phyloP scores from a whole-genome alignment of 306 rosid species.

The Acacia confusa region DNA sequence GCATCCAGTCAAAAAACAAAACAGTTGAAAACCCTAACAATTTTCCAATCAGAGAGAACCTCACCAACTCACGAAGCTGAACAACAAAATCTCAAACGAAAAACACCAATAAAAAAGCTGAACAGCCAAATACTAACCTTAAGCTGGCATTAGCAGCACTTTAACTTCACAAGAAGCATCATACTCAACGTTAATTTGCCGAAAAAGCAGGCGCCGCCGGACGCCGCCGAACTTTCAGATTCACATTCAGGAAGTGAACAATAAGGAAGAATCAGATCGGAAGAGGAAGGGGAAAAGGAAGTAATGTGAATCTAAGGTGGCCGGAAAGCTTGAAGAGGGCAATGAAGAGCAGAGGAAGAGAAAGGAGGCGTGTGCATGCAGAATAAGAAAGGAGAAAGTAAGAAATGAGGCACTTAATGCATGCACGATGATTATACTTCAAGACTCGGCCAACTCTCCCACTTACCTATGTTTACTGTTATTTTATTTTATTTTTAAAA shows the following conservation, averaged over 20 bases:
- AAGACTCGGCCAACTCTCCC: slow-evolving; percentile 89
- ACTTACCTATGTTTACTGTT: slow-evolving; percentile 23
- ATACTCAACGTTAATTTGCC: slow-evolving; percentile 6
- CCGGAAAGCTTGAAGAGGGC: slow-evolving; percentile 21
- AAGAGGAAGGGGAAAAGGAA: slow-evolving; percentile 1
- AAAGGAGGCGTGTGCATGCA: slow-evolving; percentile 91
- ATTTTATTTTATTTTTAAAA: not conserved
- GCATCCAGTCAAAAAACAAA: slow-evolving; percentile 19
- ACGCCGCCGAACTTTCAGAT: not conserved
- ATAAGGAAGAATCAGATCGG: slow-evolving; percentile 17
- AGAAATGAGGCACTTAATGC: slow-evolving; percentile 67
- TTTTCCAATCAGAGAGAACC: slow-evolving; percentile 23
- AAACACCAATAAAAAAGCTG: slow-evolving; percentile 15
- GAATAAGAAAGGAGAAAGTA: slow-evolving; percentile 46
- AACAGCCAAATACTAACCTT: slow-evolving; percentile 25
- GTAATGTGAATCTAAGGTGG: slow-evolving; percentile 35
- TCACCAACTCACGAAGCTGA: slow-evolving; percentile 15
- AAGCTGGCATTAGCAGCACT: slow-evolving; percentile 5
- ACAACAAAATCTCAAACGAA: slow-evolving; percentile 8
- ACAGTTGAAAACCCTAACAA: slow-evolving; percentile 48
- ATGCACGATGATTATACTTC: slow-evolving; percentile 99
- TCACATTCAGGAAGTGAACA: slow-evolving; percentile 8
- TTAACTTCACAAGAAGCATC: slow-evolving; percentile 7
- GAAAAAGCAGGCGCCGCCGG: not conserved
- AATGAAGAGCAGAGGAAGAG: slow-evolving; percentile 19